Base-by-base conservation (phyloP, 768 basidiomycete species). In the Cubamyces lactineus region DNA sequence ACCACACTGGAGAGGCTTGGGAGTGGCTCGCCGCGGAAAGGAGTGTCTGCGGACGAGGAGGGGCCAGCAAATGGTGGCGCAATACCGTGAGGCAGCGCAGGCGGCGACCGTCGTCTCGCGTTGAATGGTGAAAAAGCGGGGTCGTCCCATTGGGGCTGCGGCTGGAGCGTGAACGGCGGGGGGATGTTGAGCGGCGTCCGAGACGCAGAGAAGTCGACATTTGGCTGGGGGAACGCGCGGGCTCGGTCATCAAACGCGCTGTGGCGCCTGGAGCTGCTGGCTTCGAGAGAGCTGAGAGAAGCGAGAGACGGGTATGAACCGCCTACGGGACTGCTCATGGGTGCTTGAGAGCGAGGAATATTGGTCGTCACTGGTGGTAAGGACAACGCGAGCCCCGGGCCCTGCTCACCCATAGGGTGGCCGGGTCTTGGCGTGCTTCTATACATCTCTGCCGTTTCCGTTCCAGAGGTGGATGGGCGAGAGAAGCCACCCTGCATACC, bases 161-260 rank as follows among this genome's bases (percentile, higher is more conserved):
- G 89, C 69, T 89, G 85, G 3, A 91, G 75, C 11, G 86, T 83
- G 68, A 84, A 88, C 2, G 88, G 89, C 16, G 87, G 80, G 0
- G 81, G 75, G 41, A 82, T 71, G 55, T 58, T 64, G 19, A 63
- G 64, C 38, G 58, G 48, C 15, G 68, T 56, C 11, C 66, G 60
- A 50, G 65, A 72, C 28, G 66, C 28, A 38, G 63, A 52, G 39
- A 72, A 65, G 30, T 73, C 42, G 23, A 71, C 65, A 40, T 61
- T 71, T 40, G 53, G 61, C 6, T 65, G 62, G 30, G 67, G 62
- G 43, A 67, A 48, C 26, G 52, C 56, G n/a, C 53, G 63, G 21
- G 48, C 59, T 42, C 48, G 57, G 26, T 59, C 65, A 21, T 61
- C 58, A 30, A 58, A 47, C 23, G 63, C 19, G 40, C 47, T 21